phyloP scores from a whole-genome alignment of 352 stramenopile genomes.

The Phytopythium aichiense region DNA sequence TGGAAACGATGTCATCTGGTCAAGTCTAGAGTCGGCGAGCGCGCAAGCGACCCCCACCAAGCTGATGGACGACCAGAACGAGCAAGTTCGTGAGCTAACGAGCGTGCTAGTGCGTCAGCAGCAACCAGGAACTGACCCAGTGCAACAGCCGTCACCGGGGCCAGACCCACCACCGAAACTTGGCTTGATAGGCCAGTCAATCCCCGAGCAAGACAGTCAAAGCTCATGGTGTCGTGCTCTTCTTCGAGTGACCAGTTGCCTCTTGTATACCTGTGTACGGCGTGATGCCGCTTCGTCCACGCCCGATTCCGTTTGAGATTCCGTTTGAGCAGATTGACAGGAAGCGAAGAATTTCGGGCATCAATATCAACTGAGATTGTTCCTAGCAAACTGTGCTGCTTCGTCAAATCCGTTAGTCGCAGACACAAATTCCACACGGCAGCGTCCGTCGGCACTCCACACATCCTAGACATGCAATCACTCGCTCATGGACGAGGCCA shows the following conservation, averaged over 20 bases:
- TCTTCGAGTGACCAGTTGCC: too few relatives aligned
- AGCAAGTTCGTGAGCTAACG: not conserved
- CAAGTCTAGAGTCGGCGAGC: not conserved
- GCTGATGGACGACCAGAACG: not conserved
- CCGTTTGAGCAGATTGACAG: too few relatives aligned
- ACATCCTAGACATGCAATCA: conserved; percentile 9
- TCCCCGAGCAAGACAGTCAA: too few relatives aligned
- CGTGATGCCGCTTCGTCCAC: too few relatives aligned
- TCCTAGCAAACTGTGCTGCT: not conserved
- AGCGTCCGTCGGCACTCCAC: not conserved
- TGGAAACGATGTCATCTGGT: too few relatives aligned
- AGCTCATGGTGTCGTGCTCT: too few relatives aligned
- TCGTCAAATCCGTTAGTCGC: not conserved
- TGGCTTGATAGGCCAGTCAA: too few relatives aligned
- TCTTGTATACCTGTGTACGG: too few relatives aligned
- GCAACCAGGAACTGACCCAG: not conserved
- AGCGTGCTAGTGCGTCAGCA: not conserved
- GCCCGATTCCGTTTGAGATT: too few relatives aligned
- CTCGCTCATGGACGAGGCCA: conserved; percentile 6
- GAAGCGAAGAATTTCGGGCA: too few relatives aligned
- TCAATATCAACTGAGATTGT: too few relatives aligned
- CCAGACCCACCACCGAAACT: too few relatives aligned
- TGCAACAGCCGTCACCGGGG: not conserved
- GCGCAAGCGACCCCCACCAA: not conserved
- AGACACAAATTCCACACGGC: not conserved